Percentiles rank a stretch among this genome's conserved stretches.
Conservation (phyloP, 495 filamentous ascomycete genomes). For the Annulohypoxylon bovei region DNA sequence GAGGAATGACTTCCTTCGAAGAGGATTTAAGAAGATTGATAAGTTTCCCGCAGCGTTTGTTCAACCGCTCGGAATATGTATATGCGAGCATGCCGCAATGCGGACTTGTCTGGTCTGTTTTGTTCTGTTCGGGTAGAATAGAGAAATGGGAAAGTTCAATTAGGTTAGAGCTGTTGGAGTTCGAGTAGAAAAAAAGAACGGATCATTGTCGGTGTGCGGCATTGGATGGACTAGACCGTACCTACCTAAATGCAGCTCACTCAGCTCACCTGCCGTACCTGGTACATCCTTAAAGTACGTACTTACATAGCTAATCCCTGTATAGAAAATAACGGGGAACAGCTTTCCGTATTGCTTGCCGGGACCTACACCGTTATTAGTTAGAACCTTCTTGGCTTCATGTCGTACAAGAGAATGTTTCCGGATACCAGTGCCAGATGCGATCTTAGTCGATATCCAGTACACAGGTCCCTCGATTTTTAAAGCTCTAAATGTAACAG, state of each 20-base stretch:
- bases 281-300: conserved; percentile 15
- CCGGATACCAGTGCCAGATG: conserved; percentile 4
- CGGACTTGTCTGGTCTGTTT: background rate
- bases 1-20: background rate
- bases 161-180: conserved; percentile 29
- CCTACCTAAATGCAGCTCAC: conserved; percentile 7
- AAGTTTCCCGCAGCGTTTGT: conserved; percentile 12
- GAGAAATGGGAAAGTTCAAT: conserved; percentile 19
- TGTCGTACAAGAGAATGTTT: conserved; percentile 10
- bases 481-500: conserved; percentile 5
- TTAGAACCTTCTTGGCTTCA: conserved; percentile 20
- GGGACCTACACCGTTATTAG: conserved; percentile 16
- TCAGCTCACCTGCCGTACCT: conserved; percentile 9
- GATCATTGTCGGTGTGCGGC: conserved; percentile 36
- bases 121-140: background rate
- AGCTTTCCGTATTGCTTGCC: conserved; percentile 8
- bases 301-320: background rate
- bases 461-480: background rate
- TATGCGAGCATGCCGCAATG: conserved; percentile 19
- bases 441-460: conserved; percentile 9
- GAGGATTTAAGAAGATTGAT: conserved; percentile 9
- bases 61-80: background rate
- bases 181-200: conserved; percentile 29
- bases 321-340: conserved; percentile 18
- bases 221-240: background rate